These are phyloP conservation scores for Scedosporium minutisporum DNA, from an alignment of 2,329 filamentous ascomycete genomes.

Conservation along the genomic window DNA sequence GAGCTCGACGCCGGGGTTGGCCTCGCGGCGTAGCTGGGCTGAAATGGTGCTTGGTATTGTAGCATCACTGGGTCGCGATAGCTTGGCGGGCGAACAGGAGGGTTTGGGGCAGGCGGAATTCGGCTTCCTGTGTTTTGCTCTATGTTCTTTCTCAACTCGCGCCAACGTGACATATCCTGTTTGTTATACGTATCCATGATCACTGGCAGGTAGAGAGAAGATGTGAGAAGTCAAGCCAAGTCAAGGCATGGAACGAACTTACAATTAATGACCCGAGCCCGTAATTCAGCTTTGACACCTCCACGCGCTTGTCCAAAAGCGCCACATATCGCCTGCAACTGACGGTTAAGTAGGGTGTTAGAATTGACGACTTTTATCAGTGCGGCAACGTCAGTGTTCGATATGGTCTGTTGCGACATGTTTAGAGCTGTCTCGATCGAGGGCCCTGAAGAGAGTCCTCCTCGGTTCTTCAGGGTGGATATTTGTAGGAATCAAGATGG, in stretches of 20 bases:
- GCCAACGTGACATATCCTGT: background rate
- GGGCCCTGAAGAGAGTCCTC: background rate
- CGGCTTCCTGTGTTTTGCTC: background rate
- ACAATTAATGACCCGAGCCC: constrained; percentile 71
- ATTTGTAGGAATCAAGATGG: background rate
- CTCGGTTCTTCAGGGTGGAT: background rate
- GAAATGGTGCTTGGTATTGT: background rate
- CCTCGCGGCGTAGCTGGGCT: background rate
- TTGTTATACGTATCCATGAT: background rate
- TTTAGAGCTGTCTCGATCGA: constrained; percentile 3
- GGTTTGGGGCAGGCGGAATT: background rate
- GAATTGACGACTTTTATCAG: constrained; percentile 35
- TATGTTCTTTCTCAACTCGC: background rate
- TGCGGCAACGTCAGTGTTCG: constrained; percentile 31
- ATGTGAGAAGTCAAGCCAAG: constrained; percentile 5
- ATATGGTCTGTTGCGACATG: constrained; percentile 17
- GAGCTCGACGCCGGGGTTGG: background rate
- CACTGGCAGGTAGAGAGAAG: background rate
- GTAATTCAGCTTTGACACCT: constrained; percentile 77
- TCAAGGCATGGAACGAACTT: constrained; percentile 23
- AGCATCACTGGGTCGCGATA: background rate
- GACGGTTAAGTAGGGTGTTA: constrained; percentile 41
- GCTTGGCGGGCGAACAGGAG: background rate
- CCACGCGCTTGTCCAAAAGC: constrained; percentile 65
- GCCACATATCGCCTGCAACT: constrained; percentile 69